These are phyloP conservation scores for Rhynchosporium secalis DNA, from an alignment of 2,329 filamentous ascomycete genomes.

Conservation along the genomic window DNA sequence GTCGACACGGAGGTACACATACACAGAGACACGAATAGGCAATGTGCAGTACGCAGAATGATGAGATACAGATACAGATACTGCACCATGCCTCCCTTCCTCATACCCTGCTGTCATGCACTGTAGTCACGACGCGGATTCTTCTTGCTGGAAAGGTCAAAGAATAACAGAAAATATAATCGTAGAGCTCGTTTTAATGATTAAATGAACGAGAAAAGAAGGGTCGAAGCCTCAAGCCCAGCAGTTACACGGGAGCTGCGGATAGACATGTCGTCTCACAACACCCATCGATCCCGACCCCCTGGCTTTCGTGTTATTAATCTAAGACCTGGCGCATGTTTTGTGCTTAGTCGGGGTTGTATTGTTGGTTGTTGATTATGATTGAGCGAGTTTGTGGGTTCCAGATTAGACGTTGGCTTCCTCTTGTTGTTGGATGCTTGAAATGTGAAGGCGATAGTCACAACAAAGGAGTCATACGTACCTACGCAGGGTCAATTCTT, in stretches of 20 bases:
- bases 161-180: not conserved
- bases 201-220: too few species aligned
- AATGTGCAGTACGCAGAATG: too few species aligned
- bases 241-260: not conserved
- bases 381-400: too few species aligned
- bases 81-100: not conserved
- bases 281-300: conserved; percentile 4
- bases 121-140: not conserved
- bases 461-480: too few species aligned
- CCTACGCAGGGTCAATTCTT: too few species aligned
- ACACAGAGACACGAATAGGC: too few species aligned
- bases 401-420: too few species aligned
- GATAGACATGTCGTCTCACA: not conserved
- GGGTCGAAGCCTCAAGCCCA: not conserved
- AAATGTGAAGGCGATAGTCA: too few species aligned
- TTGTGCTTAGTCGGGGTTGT: not conserved
- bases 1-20: too few species aligned
- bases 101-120: not conserved
- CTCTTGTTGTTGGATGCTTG: too few species aligned
- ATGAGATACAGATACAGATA: not conserved
- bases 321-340: not conserved
- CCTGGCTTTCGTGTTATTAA: not conserved
- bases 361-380: not conserved
- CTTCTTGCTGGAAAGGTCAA: not conserved
- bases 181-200: not conserved